phyloP scores from a whole-genome alignment of 768 basidiomycete genomes.

The Rhodosporidiobolus odoratus region DNA sequence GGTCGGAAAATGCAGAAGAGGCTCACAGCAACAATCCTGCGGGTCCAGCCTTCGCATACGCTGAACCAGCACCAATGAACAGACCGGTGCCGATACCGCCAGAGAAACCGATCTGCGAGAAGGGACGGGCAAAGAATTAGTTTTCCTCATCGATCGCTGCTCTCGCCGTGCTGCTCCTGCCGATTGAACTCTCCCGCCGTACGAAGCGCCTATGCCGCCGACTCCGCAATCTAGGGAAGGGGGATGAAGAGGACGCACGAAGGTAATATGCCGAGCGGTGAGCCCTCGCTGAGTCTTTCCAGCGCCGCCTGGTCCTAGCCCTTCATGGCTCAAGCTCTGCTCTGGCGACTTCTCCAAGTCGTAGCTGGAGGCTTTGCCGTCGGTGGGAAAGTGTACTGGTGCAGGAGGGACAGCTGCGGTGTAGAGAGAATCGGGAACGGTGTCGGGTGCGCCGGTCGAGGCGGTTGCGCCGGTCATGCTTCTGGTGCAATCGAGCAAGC shows the following conservation, averaged over 20 bases:
- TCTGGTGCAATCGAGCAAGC: too few relatives aligned
- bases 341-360: neutral
- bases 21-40: slow-evolving; percentile 25
- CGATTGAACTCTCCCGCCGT: neutral
- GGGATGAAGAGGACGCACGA: slow-evolving; percentile 1
- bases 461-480: too few relatives aligned
- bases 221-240: neutral
- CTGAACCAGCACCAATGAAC: slow-evolving; percentile 55
- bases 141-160: slow-evolving; percentile 5
- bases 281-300: slow-evolving; percentile 5
- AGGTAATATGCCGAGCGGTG: slow-evolving; percentile 23
- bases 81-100: slow-evolving; percentile 49
- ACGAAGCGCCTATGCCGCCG: neutral
- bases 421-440: neutral
- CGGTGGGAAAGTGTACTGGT: neutral
- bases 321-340: neutral
- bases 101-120: neutral
- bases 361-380: neutral
- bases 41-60: slow-evolving; percentile 52
- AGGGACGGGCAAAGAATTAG: neutral
- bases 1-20: neutral
- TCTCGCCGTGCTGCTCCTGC: neutral
- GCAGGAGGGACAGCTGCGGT: neutral
- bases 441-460: neutral
- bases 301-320: neutral